Evolutionary conservation across 2,329 filamentous ascomycete species (phyloP).

Genomic region (Huntiella abstrusa): DNA sequence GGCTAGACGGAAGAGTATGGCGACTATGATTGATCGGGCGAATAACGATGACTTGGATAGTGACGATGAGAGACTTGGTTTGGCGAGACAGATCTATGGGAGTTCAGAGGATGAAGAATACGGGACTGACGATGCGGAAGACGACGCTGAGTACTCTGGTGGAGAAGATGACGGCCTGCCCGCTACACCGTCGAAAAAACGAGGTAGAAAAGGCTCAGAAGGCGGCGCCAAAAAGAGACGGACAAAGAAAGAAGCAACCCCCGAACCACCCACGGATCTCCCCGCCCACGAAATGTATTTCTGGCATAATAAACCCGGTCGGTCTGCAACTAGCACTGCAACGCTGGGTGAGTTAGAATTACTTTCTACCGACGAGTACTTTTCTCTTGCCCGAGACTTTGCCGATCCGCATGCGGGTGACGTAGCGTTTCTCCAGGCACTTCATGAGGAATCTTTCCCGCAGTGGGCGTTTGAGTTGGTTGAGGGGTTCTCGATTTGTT

Average conservation of each 20-base stretch:
- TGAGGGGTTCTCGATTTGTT: conserved; percentile 71
- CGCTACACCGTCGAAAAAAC: conserved; percentile 26
- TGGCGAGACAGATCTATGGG: conserved; percentile 51
- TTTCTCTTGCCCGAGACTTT: conserved; percentile 34
- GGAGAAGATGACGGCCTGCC: conserved; percentile 14
- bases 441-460: conserved; percentile 66
- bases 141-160: conserved; percentile 15
- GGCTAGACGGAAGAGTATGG: conserved; percentile 68
- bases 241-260: conserved; percentile 41
- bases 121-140: conserved; percentile 28
- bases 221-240: conserved; percentile 15
- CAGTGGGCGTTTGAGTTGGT: conserved; percentile 87
- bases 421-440: conserved; percentile 47
- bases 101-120: conserved; percentile 13
- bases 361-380: conserved; percentile 85
- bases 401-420: conserved; percentile 45
- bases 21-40: conserved; percentile 54
- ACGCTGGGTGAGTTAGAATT: conserved; percentile 56
- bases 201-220: conserved; percentile 12
- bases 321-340: conserved; percentile 70
- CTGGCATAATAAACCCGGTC: conserved; percentile 69
- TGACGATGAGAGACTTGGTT: conserved; percentile 49
- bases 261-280: conserved; percentile 63
- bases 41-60: conserved; percentile 45
- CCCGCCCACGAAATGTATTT: conserved; percentile 87